phyloP scores from a whole-genome alignment of 139 green algal species.

The Deuterostichococcus epilithicus region DNA sequence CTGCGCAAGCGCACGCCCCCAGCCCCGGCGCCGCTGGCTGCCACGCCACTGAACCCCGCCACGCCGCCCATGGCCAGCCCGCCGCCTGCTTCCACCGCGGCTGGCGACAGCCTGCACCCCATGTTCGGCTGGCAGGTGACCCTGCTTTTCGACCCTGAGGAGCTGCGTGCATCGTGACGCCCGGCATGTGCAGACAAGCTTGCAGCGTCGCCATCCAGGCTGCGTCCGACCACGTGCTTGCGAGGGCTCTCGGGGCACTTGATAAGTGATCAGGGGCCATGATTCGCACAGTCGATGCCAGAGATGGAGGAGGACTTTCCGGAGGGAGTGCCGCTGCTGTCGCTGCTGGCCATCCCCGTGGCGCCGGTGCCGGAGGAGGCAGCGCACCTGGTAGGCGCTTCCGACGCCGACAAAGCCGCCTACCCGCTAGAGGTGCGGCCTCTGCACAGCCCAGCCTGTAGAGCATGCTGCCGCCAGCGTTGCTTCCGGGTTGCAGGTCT shows the following conservation, averaged over 20 bases:
- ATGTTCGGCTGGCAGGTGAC: not conserved
- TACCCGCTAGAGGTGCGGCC: not conserved
- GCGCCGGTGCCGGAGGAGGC: constrained; percentile 8
- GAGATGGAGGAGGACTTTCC: constrained; percentile 10
- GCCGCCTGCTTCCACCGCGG: too few relatives aligned
- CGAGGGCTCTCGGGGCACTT: too few relatives aligned
- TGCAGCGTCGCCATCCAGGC: too few relatives aligned
- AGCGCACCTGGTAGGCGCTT: constrained; percentile 1
- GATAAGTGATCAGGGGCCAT: too few relatives aligned
- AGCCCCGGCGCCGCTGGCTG: not conserved
- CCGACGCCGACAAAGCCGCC: not conserved
- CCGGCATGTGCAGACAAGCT: too few relatives aligned
- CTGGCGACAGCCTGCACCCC: not conserved
- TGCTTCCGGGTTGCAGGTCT: too few relatives aligned
- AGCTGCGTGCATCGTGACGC: too few relatives aligned
- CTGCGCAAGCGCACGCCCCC: not conserved
- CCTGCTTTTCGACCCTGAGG: too few relatives aligned
- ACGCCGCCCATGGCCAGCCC: too few relatives aligned
- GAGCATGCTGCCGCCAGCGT: too few relatives aligned
- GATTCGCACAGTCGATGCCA: constrained; percentile 1
- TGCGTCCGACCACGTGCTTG: too few relatives aligned
- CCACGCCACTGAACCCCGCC: not conserved
- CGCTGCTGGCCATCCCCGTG: constrained; percentile 9
- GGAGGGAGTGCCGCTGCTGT: constrained; percentile 15
- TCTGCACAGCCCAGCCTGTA: too few relatives aligned